These are phyloP conservation scores for Polyporus arcularius DNA, from an alignment of 768 basidiomycete genomes.

Conservation along the genomic window DNA sequence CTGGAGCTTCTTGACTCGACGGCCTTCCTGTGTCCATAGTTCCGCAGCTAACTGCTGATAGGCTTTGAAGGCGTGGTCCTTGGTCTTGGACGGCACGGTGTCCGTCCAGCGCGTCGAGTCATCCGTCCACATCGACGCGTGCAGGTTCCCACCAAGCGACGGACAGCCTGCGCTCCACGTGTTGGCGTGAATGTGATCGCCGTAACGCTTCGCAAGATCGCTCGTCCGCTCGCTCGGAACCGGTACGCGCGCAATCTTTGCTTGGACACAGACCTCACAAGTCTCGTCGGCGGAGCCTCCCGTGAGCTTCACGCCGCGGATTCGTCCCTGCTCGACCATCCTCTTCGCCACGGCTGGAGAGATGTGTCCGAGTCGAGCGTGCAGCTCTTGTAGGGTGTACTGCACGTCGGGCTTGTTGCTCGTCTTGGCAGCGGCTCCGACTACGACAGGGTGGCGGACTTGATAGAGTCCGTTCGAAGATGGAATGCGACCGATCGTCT, in stretches of 20 bases:
- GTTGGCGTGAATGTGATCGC: conserved; percentile 41
- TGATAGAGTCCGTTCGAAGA: conserved; percentile 24
- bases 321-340: conserved; percentile 30
- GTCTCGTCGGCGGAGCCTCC: conserved; percentile 7
- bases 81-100: conserved; percentile 34
- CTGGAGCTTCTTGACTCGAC: conserved; percentile 35
- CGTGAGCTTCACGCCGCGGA: conserved; percentile 33
- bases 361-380: conserved; percentile 38
- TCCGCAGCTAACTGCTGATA: conserved; percentile 38
- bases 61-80: conserved; percentile 31
- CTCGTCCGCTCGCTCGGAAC: conserved; percentile 10
- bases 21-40: conserved; percentile 33
- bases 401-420: neutral
- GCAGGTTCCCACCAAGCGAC: conserved; percentile 24
- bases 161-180: conserved; percentile 44
- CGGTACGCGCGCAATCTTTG: conserved; percentile 13
- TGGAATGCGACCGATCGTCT: conserved; percentile 18
- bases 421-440: neutral
- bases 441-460: neutral
- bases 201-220: conserved; percentile 24
- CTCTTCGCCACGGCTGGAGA: conserved; percentile 21
- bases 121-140: conserved; percentile 33
- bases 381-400: conserved; percentile 24
- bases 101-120: conserved; percentile 24
- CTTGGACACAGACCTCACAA: conserved; percentile 46